Conservation (phyloP, 768 basidiomycete species). For the Pulveroboletus sp. region DNA sequence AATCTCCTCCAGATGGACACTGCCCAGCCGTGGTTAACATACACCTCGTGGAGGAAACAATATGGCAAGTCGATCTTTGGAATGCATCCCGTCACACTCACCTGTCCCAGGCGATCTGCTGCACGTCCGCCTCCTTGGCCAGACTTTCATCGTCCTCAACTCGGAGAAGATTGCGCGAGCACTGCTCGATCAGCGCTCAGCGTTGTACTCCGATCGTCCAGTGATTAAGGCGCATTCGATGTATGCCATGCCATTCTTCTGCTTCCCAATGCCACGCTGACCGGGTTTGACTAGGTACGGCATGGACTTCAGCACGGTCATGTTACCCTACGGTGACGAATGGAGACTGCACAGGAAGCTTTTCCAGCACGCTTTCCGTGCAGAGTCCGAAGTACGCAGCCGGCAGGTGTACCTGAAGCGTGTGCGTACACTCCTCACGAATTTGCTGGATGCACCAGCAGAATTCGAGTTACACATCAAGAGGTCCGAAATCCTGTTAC, state of each 20-base stretch:
- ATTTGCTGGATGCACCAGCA: slow-evolving; percentile 19
- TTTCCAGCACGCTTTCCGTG: slow-evolving; percentile 25
- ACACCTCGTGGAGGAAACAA: slow-evolving; percentile 30
- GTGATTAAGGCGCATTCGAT: slow-evolving; percentile 11
- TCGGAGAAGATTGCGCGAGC: slow-evolving; percentile 25
- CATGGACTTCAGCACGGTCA: slow-evolving; percentile 24
- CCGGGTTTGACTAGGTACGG: slow-evolving; percentile 18
- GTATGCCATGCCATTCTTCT: slow-evolving; percentile 1
- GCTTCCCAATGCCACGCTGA: not conserved
- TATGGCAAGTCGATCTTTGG: slow-evolving; percentile 22
- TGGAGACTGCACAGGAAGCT: slow-evolving; percentile 31
- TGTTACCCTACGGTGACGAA: slow-evolving; percentile 27
- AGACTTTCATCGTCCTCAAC: slow-evolving; percentile 25
- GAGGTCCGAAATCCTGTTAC: slow-evolving; percentile 2
- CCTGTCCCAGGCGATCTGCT: slow-evolving; percentile 16
- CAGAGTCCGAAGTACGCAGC: slow-evolving; percentile 16
- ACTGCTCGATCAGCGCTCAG: slow-evolving; percentile 26
- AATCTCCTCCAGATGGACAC: slow-evolving; percentile 25
- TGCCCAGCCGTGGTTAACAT: slow-evolving; percentile 31
- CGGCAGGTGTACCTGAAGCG: slow-evolving; percentile 21
- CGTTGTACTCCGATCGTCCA: slow-evolving; percentile 27
- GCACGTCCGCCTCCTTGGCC: slow-evolving; percentile 20
- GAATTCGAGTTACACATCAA: slow-evolving; percentile 24
- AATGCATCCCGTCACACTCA: not conserved
- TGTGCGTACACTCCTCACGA: slow-evolving; percentile 16